Evolutionary conservation across 192 early-diverging fungal genomes (phyloP), one percentile per base, ranked within the genome.

Genomic region (Phycomyces nitens): DNA sequence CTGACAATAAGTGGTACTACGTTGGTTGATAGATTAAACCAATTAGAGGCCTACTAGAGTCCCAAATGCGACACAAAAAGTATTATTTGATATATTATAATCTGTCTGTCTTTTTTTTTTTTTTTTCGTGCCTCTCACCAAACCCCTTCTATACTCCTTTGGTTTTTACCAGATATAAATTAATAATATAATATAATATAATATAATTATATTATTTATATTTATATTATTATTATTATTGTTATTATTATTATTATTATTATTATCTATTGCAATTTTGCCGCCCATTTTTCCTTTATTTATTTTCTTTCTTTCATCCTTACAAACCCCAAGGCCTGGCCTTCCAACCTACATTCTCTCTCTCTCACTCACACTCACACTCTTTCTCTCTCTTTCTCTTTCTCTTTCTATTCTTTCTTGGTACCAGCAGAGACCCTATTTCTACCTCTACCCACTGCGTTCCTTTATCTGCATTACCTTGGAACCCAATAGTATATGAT

Each of bases 371-470:
- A 5, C 7, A 34, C 29, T 7, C 29, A 34, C 29, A 34, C 29
- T 7, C 7, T 34, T 34, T 7, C 29, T 27, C 12, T 58, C 20
- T 12, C 18, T 51, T 52, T 18, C 42, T 58, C 24, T 66, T 52
- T 51, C 56, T 47, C 51, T 27, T 26, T 18, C 41, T 64, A 11
- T 49, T 59, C 53, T 58, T 47, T 66, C 42, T 65, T 50, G 29
- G 7, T 58, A 20, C 27, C 24, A 42, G 14, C 16, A 29, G 21
- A n/a, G n/a, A n/a, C n/a, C n/a, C n/a, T n/a, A n/a, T n/a, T n/a
- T n/a, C n/a, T n/a, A n/a, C n/a, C n/a, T n/a, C n/a, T n/a, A n/a
- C n/a, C n/a, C n/a, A n/a, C n/a, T n/a, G n/a, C n/a, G n/a, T n/a
- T n/a, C n/a, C n/a, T n/a, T n/a, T n/a, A n/a, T n/a, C n/a, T n/a